Percentiles rank a stretch among this genome's conserved stretches.
Evolutionary conservation across 208 protist genomes (phyloP).

Genomic region (Angomonas ambiguus): DNA sequence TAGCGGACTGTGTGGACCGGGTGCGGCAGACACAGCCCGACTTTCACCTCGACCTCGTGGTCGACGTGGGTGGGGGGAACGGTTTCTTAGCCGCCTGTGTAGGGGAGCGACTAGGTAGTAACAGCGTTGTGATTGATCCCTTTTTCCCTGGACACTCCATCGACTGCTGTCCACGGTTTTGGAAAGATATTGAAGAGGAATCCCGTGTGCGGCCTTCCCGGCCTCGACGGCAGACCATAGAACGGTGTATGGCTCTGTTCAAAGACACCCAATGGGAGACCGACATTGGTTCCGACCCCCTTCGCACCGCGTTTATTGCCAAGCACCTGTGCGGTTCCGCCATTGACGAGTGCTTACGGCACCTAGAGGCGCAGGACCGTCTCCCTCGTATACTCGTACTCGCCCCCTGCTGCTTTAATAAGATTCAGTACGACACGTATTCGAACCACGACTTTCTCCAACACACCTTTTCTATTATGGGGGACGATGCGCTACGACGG

Average conservation of each 20-base stretch:
- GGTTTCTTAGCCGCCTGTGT: slow-evolving; percentile 69
- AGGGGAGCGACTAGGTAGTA: slow-evolving; percentile 55
- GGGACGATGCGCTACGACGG: slow-evolving; percentile 18
- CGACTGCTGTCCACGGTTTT: slow-evolving; percentile 53
- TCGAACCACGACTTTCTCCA: slow-evolving; percentile 41
- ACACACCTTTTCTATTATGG: slow-evolving; percentile 23
- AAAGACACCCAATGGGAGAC: slow-evolving; percentile 37
- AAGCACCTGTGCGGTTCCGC: slow-evolving; percentile 83
- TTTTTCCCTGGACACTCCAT: slow-evolving; percentile 64
- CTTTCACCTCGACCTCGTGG: slow-evolving; percentile 33
- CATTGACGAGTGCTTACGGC: slow-evolving; percentile 60
- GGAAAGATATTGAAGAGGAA: slow-evolving; percentile 35
- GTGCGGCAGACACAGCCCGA: neutral
- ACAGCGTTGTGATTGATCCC: slow-evolving; percentile 63
- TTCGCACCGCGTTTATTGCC: slow-evolving; percentile 46
- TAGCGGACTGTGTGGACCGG: slow-evolving; percentile 13
- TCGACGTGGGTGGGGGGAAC: slow-evolving; percentile 82
- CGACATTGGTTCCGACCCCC: slow-evolving; percentile 30
- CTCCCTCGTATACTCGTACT: slow-evolving; percentile 63
- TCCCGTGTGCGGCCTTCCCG: slow-evolving; percentile 19
- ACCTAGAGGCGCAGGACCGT: slow-evolving; percentile 38
- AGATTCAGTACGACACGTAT: slow-evolving; percentile 42
- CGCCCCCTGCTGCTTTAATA: slow-evolving; percentile 74
- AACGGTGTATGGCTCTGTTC: slow-evolving; percentile 41
- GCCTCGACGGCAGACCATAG: slow-evolving; percentile 19